Percentiles rank a stretch among this genome's conserved stretches.
Evolutionary conservation across 1,284 basidiomycete species (phyloP).

Genomic region (Mycocalia duriaeana): DNA sequence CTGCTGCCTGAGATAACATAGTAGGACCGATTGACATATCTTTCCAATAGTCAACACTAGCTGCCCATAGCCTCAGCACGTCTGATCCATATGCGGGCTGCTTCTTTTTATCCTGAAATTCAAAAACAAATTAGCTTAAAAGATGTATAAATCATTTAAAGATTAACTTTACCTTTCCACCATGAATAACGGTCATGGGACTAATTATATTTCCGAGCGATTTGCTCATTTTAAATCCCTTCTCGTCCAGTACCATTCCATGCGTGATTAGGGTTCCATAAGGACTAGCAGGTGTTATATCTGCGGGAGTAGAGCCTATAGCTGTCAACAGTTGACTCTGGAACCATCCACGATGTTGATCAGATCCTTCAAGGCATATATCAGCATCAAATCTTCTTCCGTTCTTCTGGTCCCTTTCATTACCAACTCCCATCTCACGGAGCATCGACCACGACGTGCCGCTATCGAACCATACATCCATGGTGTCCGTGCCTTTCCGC

Average conservation of each 20-base stretch:
- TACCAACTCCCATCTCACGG: constrained; percentile 31
- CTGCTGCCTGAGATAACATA: constrained; percentile 74
- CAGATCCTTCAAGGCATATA: constrained; percentile 91
- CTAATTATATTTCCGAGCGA: constrained; percentile 89
- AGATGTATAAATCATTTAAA: neutral
- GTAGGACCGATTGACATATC: constrained; percentile 85
- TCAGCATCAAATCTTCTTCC: constrained; percentile 59
- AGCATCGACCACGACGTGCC: constrained; percentile 93
- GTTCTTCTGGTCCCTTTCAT: constrained; percentile 15
- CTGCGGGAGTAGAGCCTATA: constrained; percentile 46
- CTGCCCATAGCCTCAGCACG: constrained; percentile 87
- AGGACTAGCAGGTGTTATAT: constrained; percentile 45
- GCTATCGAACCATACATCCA: constrained; percentile 99
- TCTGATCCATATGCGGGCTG: constrained; percentile 84
- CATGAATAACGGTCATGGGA: constrained; percentile 78
- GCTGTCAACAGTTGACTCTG: constrained; percentile 91
- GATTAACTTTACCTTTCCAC: constrained; percentile 62
- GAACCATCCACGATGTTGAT: constrained; percentile 99
- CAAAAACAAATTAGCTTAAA: too few species aligned
- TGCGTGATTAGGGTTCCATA: constrained; percentile 89
- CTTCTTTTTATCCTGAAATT: constrained; percentile 56
- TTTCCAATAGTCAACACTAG: constrained; percentile 85
- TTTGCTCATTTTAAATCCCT: constrained; percentile 98
- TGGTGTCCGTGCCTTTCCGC: constrained; percentile 85
- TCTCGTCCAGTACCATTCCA: constrained; percentile 92